phyloP scores from a whole-genome alignment of 306 rosid species.

The Mimosa pudica region DNA sequence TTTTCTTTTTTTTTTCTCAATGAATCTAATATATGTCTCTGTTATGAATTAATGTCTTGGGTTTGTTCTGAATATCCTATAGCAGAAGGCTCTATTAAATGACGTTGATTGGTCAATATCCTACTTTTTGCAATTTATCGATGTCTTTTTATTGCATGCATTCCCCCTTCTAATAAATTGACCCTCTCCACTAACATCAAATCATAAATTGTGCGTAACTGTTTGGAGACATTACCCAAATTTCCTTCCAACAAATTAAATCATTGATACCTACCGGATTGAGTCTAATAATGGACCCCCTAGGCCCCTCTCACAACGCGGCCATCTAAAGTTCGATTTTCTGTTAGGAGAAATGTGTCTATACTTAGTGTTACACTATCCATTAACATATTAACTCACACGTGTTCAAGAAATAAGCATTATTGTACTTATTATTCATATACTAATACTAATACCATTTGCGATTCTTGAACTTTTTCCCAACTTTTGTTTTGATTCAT shows the following conservation, averaged over 20 bases:
- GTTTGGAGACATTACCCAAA: conserved; percentile 12
- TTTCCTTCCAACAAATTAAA: not conserved
- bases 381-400: too few relatives aligned
- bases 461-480: too few relatives aligned
- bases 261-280: not conserved
- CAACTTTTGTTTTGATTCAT: too few relatives aligned
- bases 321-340: too few relatives aligned
- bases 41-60: not conserved
- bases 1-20: not conserved
- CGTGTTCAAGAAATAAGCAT: too few relatives aligned
- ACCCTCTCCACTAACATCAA: not conserved
- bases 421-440: too few relatives aligned
- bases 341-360: too few relatives aligned
- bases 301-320: too few relatives aligned
- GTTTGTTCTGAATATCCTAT: not conserved
- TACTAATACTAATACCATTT: too few relatives aligned
- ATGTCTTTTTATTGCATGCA: conserved; percentile 42
- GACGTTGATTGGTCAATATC: conserved; percentile 45
- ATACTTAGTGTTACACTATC: not conserved
- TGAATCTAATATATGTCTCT: not conserved
- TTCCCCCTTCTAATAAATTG: conserved; percentile 33
- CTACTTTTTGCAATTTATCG: conserved; percentile 43
- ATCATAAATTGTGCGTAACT: conserved; percentile 14
- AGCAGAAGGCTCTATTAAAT: conserved; percentile 12
- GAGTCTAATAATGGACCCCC: too few relatives aligned